Base-by-base conservation (phyloP, 1,284 basidiomycete species). In the Melampsora larici-populina region DNA sequence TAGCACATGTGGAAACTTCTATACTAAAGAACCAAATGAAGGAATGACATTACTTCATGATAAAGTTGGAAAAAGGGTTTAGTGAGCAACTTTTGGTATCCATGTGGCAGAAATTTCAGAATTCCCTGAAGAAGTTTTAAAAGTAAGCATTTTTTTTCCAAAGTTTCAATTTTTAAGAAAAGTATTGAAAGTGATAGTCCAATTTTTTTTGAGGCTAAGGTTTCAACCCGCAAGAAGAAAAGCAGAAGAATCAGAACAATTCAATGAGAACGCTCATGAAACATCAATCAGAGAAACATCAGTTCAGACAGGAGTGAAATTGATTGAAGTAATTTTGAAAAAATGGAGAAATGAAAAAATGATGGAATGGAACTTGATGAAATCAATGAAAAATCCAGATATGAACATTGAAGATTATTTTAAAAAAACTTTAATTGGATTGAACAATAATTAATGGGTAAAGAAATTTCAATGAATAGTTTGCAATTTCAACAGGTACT, bases 41-140 rank as follows among this genome's bases (percentile, higher is more conserved):
- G 92, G 96, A 79, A 97, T 97, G 78, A 97, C 94, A 0, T 85
- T 99, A 78, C 85, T 99, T 65, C 99, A n/a, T n/a, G n/a, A 99
- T 86, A 94, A 96, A 84, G 95, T 99, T 24, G n/a, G 90, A 94
- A 82, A 90, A 91, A n/a, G 94, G 85, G 24, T 81, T 84, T 49
- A 83, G 92, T 79, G 96, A 99, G 82, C 96, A 84, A 95, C 93
- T 83, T 97, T 98, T 82, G 97, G 97, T 85, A 99, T 99, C 63
- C 95, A 99, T 81, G 97, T 99, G 26, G 97, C 97, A 0, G 89
- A 96, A 83, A 86, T 99, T 48, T 96, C 97, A 15, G 93, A 96
- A 82, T 99, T 99, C 85, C 97, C 96, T 0, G 92, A 95, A 76
- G 90, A 89, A 79, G 95, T 99, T 5, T 89, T 98, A 79, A 92